phyloP scores from a whole-genome alignment of 1,284 basidiomycete genomes.

The Tylopilus sp. region DNA sequence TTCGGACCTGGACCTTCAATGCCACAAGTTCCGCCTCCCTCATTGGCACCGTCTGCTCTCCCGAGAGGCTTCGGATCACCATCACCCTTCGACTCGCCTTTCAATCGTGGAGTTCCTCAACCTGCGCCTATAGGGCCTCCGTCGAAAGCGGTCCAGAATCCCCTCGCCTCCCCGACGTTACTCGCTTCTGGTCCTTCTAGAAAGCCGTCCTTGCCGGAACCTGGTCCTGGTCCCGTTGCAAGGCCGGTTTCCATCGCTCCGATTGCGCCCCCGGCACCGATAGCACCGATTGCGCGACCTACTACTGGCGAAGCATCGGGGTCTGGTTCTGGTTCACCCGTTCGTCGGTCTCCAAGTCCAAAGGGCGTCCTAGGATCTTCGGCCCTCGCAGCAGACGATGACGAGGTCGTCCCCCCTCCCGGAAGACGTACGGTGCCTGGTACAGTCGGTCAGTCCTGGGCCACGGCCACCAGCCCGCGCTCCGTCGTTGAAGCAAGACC shows the following conservation, averaged over 20 bases:
- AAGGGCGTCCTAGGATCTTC: slow-evolving; percentile 75
- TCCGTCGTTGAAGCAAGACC: slow-evolving; percentile 32
- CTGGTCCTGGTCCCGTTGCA: slow-evolving; percentile 60
- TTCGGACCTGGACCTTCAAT: slow-evolving; percentile 48
- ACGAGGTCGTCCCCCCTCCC: slow-evolving; percentile 65
- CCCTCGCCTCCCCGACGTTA: slow-evolving; percentile 42
- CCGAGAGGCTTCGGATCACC: slow-evolving; percentile 49
- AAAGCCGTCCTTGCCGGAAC: slow-evolving; percentile 35
- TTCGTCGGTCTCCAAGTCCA: slow-evolving; percentile 66
- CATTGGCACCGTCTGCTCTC: slow-evolving; percentile 53
- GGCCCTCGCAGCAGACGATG: slow-evolving; percentile 71
- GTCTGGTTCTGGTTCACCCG: slow-evolving; percentile 63
- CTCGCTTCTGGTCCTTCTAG: slow-evolving; percentile 36
- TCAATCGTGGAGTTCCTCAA: slow-evolving; percentile 40
- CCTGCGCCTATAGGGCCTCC: slow-evolving; percentile 59
- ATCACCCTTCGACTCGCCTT: slow-evolving; percentile 51
- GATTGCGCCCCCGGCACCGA: slow-evolving; percentile 42
- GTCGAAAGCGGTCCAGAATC: slow-evolving; percentile 40
- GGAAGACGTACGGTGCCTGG: slow-evolving; percentile 45
- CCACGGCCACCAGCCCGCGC: slow-evolving; percentile 44
- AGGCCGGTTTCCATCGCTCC: slow-evolving; percentile 41
- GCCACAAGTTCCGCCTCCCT: slow-evolving; percentile 41
- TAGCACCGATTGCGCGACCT: slow-evolving; percentile 45
- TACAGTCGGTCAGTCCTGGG: slow-evolving; percentile 48
- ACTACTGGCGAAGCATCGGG: slow-evolving; percentile 44